A percentile compares a stretch with the other conserved stretches of the same genome.
These are phyloP conservation scores for Aquilaria yunnanensis DNA, from an alignment of 345 rosid genomes.

Conservation along the genomic window DNA sequence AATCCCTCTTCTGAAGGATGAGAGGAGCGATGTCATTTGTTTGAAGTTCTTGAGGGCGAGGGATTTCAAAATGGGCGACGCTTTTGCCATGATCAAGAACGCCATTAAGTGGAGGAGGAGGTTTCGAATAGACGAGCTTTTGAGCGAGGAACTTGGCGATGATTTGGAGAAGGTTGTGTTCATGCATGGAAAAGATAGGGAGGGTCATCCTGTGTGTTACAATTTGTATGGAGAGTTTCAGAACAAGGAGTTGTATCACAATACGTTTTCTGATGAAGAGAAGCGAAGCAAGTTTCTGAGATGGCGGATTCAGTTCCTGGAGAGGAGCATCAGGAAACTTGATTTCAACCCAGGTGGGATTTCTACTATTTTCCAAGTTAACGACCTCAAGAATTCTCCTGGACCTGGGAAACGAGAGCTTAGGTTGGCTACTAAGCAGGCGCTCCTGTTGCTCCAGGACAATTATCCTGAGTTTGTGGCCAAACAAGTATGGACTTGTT, in stretches of 20 bases:
- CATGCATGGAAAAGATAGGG: conserved; percentile 70
- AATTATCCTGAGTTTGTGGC: conserved; percentile 90
- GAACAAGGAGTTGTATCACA: conserved; percentile 70
- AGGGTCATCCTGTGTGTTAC: conserved; percentile 80
- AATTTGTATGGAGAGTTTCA: conserved; percentile 83
- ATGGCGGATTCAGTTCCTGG: conserved; percentile 84
- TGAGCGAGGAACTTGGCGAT: conserved; percentile 63
- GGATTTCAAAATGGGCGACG: conserved; percentile 64
- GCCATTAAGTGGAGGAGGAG: conserved; percentile 63
- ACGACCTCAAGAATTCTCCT: conserved; percentile 76
- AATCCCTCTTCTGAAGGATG: conserved; percentile 63
- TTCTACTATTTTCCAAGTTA: conserved; percentile 68
- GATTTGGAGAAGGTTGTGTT: conserved; percentile 76
- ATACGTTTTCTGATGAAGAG: conserved; percentile 60
- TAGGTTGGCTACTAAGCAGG: conserved; percentile 66
- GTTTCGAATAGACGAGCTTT: conserved; percentile 50
- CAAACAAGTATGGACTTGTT: conserved; percentile 44
- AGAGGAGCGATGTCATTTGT: conserved; percentile 56
- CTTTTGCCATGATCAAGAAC: conserved; percentile 61
- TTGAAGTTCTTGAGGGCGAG: conserved; percentile 69
- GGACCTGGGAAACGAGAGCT: conserved; percentile 76
- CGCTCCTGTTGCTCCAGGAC: conserved; percentile 72
- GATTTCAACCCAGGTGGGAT: conserved; percentile 73
- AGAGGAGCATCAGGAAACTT: conserved; percentile 72
- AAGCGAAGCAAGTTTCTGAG: conserved; percentile 59